phyloP scores from a whole-genome alignment of 257 asterid species.

The Solanum lycopersicoides region DNA sequence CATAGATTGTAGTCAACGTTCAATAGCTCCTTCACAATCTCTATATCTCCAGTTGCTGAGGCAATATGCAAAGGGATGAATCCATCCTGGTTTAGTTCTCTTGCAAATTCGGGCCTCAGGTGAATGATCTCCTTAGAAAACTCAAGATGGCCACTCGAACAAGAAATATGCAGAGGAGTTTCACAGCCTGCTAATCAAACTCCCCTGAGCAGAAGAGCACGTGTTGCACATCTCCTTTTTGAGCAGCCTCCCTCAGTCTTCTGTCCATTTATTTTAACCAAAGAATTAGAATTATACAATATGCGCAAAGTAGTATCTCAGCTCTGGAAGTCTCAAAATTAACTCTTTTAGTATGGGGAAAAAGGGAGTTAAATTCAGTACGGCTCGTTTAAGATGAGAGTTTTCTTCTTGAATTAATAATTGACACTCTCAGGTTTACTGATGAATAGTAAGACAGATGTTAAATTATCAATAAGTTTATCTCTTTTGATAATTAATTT shows the following conservation, averaged over 20 bases:
- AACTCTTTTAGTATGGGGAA: background rate
- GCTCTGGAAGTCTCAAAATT: background rate
- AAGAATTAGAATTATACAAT: background rate
- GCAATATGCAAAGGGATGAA: conserved; percentile 27
- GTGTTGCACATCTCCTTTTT: background rate
- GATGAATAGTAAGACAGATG: background rate
- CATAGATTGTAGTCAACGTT: conserved; percentile 13
- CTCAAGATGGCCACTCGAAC: background rate
- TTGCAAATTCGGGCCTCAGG: background rate
- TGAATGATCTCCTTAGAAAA: background rate
- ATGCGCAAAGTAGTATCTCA: background rate
- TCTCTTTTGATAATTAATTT: background rate
- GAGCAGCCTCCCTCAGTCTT: background rate
- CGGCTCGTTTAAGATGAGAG: background rate
- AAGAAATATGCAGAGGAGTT: background rate
- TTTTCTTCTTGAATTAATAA: background rate
- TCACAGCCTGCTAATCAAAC: background rate
- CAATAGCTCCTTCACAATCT: conserved; percentile 23
- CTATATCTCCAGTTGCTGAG: conserved; percentile 15
- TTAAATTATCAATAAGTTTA: background rate
- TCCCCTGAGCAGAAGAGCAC: background rate
- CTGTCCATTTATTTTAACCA: background rate
- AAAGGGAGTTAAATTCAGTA: background rate
- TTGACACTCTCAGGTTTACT: background rate
- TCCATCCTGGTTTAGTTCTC: conserved; percentile 16